Conservation (phyloP, 192 early-diverging fungal genomes). For the Coemansia sp. region DNA sequence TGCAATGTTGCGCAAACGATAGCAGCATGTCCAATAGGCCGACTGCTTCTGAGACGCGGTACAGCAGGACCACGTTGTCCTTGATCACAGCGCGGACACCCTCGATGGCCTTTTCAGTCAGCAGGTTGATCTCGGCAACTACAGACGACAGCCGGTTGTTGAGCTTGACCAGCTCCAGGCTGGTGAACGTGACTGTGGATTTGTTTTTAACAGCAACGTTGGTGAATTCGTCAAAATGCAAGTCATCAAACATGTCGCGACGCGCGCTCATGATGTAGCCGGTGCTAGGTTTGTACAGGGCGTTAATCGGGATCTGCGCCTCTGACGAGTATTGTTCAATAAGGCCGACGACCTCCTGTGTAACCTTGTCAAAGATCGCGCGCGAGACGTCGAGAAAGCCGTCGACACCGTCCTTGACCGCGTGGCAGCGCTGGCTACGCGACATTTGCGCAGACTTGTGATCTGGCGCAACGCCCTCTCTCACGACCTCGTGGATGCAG, state of each 20-base stretch:
- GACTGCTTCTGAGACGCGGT: slow-evolving; percentile 74
- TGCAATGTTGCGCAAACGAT: slow-evolving; percentile 73
- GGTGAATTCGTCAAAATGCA: slow-evolving; percentile 70
- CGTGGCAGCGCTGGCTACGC: slow-evolving; percentile 84
- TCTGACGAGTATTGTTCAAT: slow-evolving; percentile 58
- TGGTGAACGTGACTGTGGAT: slow-evolving; percentile 64
- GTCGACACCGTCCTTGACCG: slow-evolving; percentile 80
- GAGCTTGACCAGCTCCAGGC: slow-evolving; percentile 74
- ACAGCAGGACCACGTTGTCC: slow-evolving; percentile 63
- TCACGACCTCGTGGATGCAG: slow-evolving; percentile 65
- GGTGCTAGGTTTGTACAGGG: slow-evolving; percentile 61
- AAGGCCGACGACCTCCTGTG: slow-evolving; percentile 35
- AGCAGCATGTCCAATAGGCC: slow-evolving; percentile 77
- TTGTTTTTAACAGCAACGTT: slow-evolving; percentile 71
- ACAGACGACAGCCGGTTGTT: slow-evolving; percentile 84
- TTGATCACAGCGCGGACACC: slow-evolving; percentile 56
- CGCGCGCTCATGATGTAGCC: slow-evolving; percentile 66
- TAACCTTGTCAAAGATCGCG: slow-evolving; percentile 44
- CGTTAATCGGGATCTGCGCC: slow-evolving; percentile 63
- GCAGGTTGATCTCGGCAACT: slow-evolving; percentile 77
- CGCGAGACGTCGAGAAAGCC: slow-evolving; percentile 80
- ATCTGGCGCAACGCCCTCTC: slow-evolving; percentile 69
- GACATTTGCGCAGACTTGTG: slow-evolving; percentile 70
- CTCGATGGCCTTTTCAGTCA: slow-evolving; percentile 66
- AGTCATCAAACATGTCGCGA: slow-evolving; percentile 44